A percentile compares a stretch with the other conserved stretches of the same genome.
phyloP scores from a whole-genome alignment of 2,329 filamentous ascomycete genomes.

The Epichloe typhina region DNA sequence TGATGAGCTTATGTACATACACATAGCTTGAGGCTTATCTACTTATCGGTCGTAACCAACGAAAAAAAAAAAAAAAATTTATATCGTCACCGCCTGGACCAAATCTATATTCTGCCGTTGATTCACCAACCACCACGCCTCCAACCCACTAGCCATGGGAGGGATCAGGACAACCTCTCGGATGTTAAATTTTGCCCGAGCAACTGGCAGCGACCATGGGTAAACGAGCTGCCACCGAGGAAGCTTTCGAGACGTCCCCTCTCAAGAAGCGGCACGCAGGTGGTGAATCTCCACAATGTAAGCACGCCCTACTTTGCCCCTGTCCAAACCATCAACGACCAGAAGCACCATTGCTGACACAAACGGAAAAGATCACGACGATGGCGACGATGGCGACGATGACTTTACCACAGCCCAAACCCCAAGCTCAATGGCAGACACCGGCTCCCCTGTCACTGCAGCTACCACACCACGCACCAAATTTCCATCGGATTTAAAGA shows the following conservation, averaged over 20 bases:
- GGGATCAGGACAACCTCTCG: not conserved
- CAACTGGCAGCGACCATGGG: conserved; percentile 13
- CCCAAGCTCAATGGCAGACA: conserved; percentile 20
- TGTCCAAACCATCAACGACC: not conserved
- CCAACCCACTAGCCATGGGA: not conserved
- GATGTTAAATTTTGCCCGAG: not conserved
- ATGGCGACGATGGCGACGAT: conserved; percentile 21
- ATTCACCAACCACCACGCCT: not conserved
- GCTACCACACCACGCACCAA: conserved; percentile 32
- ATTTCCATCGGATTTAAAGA: conserved; percentile 62
- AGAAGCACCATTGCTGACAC: not conserved
- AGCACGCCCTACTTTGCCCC: not conserved
- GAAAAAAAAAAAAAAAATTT: conserved; percentile 8
- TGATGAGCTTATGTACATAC: not conserved
- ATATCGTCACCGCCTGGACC: conserved; percentile 19
- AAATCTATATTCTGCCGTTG: conserved; percentile 19
- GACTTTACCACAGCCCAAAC: conserved; percentile 18
- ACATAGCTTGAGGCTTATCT: not conserved
- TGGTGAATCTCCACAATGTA: conserved; percentile 13
- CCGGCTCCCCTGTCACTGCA: conserved; percentile 18
- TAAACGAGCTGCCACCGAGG: conserved; percentile 18
- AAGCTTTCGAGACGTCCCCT: conserved; percentile 12
- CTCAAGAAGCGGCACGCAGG: conserved; percentile 15
- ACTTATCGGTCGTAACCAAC: conserved; percentile 15
- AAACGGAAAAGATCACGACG: not conserved